Evolutionary conservation across 306 rosid species (phyloP).

Genomic region (Rubus idaeus): DNA sequence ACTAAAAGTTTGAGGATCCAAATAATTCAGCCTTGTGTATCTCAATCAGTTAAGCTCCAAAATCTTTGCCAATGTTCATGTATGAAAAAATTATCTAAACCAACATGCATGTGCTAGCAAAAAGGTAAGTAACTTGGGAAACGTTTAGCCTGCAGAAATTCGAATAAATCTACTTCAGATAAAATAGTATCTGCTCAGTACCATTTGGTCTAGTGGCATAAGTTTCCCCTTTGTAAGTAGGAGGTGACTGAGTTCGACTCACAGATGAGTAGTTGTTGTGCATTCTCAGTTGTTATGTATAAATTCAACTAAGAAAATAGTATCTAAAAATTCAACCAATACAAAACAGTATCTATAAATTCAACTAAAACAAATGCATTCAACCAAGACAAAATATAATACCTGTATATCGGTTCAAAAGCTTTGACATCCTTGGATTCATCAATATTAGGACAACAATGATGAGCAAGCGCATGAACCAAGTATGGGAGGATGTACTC

Average conservation of each 20-base stretch:
- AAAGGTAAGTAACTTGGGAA: background rate
- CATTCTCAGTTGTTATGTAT: background rate
- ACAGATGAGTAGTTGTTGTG: background rate
- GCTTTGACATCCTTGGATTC: constrained; percentile 84
- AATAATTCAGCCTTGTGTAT: background rate
- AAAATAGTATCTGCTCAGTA: background rate
- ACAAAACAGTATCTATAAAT: too few relatives aligned
- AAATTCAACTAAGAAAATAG: background rate
- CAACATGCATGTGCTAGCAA: background rate
- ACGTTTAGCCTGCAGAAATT: background rate
- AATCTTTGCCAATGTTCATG: background rate
- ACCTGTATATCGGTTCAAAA: constrained; percentile 79
- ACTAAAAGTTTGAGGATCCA: background rate
- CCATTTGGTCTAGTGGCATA: background rate
- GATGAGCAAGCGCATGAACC: constrained; percentile 87
- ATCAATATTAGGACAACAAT: constrained; percentile 79
- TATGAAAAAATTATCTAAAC: background rate
- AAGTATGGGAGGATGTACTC: constrained; percentile 80
- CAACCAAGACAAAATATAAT: constrained; percentile 12
- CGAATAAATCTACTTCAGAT: background rate
- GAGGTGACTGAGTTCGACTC: background rate
- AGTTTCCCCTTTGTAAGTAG: background rate
- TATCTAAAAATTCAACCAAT: background rate
- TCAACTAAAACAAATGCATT: background rate
- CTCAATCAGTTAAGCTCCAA: constrained; percentile 2